Base-by-base conservation (phyloP, 73 alveolate genomes). In the Tetrahymena elliotti region DNA sequence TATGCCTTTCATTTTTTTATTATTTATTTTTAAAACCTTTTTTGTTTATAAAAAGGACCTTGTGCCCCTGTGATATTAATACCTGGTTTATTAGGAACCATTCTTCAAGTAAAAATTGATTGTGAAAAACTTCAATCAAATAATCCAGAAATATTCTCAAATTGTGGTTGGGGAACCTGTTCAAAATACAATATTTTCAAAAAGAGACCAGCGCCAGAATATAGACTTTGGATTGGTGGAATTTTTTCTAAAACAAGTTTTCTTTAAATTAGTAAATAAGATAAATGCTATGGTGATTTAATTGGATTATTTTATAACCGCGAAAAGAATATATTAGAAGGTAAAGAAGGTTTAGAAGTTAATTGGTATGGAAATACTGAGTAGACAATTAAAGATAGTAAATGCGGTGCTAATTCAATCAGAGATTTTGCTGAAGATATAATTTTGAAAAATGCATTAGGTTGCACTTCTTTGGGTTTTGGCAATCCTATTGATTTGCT, bases 151-250 rank as follows among this genome's bases (percentile, higher is more conserved):
- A 41, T 94, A 3, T 94, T 94, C 52, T 52, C 35, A 38, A 82
- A 41, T 54, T 94, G 96, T 53, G 96, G 96, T 8, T 94, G 96
- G 96, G 52, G 84, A n/a, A 94, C 96, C 24, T 94, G 96, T 68
- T 38, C 52, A 24, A 36, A 68, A 35, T 94, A 40, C 54, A 83
- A 68, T 13, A 38, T 94, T 83, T 68, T 53, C 52, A 38, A 68
- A 34, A 34, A 33, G 34, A 94, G 84, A 52, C 96, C 96, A 27
- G 94, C 83, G 33, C 6, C 40, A 8, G 96, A 94, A 36, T 94
- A 94, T n/a, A 94, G 94, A 68, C 35, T 94, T 3, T 94, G 96
- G 96, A 94, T 94, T 20, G 40, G 94, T 5, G 54, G 92, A 38
- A 68, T 93, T 33, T 83, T 93, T 11, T 36, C 94, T 34, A 53